phyloP scores from a whole-genome alignment of 225 moss, liverwort and hornwort species.

The Sphagnum contortum region DNA sequence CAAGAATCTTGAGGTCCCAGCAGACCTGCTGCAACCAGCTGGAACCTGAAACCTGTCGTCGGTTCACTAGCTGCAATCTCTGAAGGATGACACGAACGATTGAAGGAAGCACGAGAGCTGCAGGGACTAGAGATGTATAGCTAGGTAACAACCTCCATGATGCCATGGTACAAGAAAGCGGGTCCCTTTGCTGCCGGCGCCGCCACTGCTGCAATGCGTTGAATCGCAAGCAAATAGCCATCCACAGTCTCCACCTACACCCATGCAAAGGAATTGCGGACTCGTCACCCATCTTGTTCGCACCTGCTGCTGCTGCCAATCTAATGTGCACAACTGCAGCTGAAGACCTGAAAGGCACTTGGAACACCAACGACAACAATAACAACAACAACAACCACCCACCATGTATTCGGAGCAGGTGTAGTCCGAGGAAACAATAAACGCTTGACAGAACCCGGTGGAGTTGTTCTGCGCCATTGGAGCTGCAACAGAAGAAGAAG shows the following conservation, averaged over 20 bases:
- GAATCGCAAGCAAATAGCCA: constrained; percentile 69
- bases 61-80: too few species aligned
- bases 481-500: too few species aligned
- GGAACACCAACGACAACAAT: background rate
- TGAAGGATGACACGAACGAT: too few species aligned
- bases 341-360: background rate
- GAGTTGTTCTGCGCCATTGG: too few species aligned
- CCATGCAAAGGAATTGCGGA: background rate
- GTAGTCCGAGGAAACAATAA: constrained; percentile 30
- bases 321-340: too few species aligned
- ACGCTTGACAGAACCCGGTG: constrained; percentile 36
- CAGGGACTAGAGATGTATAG: background rate
- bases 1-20: too few species aligned
- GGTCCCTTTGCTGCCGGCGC: constrained; percentile 27
- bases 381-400: background rate
- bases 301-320: too few species aligned
- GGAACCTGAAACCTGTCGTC: background rate
- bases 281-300: too few species aligned
- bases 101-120: background rate
- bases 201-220: constrained; percentile 24
- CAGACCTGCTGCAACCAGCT: background rate
- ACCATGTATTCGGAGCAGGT: constrained; percentile 64
- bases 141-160: constrained; percentile 43
- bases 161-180: constrained; percentile 72
- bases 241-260: constrained; percentile 68